Evolutionary conservation across 225 moss, liverwort and hornwort species (phyloP).

Genomic region (Neckera pumila): DNA sequence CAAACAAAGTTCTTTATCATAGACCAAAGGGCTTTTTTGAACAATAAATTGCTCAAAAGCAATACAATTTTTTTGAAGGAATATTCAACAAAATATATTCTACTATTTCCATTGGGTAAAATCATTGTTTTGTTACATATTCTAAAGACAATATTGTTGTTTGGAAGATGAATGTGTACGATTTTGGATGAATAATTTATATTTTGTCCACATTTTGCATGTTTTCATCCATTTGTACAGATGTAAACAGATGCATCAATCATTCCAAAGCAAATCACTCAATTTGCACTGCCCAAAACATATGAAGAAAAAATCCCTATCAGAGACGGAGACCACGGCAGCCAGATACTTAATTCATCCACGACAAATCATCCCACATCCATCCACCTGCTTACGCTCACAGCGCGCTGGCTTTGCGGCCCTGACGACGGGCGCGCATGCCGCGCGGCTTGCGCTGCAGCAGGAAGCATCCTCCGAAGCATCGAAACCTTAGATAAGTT

Average conservation of each 20-base stretch:
- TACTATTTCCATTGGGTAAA: rapidly evolving
- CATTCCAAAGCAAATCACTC: no score
- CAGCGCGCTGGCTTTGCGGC: not conserved
- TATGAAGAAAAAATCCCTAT: no score
- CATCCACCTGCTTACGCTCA: not conserved
- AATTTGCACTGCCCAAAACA: no score
- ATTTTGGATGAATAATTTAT: not conserved
- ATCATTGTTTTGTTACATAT: not conserved
- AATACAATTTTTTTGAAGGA: not conserved
- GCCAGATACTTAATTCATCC: no score
- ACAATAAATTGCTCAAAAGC: not conserved
- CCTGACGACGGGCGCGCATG: not conserved
- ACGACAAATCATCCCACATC: not conserved
- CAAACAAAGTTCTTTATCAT: not conserved
- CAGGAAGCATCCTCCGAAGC: not conserved
- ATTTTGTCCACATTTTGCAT: not conserved
- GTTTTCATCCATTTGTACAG: not conserved
- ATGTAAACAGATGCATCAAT: not conserved
- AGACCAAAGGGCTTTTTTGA: rapidly evolving
- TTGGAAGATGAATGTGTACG: rapidly evolving
- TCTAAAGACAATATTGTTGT: not conserved
- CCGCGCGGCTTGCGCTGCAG: not conserved
- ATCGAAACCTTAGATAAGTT: no score
- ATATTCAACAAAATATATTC: not conserved
- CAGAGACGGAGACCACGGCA: no score